Evolutionary conservation across 2,329 filamentous ascomycete species (phyloP), one percentile per base, ranked within the genome.

Genomic region (Colletotrichum sp.): DNA sequence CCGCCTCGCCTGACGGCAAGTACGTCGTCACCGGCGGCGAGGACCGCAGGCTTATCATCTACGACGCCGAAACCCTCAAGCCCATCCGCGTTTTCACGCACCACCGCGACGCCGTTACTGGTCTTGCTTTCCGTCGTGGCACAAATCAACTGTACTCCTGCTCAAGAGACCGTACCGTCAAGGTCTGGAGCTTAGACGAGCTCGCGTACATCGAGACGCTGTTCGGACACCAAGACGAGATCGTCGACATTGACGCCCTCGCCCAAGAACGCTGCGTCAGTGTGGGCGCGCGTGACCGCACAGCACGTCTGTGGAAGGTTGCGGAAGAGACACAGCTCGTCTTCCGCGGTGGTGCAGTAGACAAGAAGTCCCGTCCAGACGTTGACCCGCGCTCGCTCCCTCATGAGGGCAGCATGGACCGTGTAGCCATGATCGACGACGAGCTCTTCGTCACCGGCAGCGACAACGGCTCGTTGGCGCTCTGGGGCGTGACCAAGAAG

Each of bases 401-500:
- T n/a, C 87, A 89, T 80, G 90, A 98, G 84, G 96, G 96, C 71
- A 98, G 94, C 82, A 96, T 98, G 85, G 97, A 99, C 85, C 93
- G 96, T 77, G 92, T 99, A 30, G 94, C 96, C 75, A 95, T 98
- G 88, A 91, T 99, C 81, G 97, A 94, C 85, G 96, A 94, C 81
- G 93, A 93, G 82, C 94, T 93, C 26, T 99, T 99, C 82, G 93
- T 99, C 77, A 99, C 97, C 0, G 97, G 96, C 26, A 95, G 95
- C 75, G 96, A 99, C 86, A 98, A 97, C 80, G 97, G 97, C 69
- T 91, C 93, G 7, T 88, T 99, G 68, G 93, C 93, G 1, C 90
- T 99, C 15, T 99, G 96, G 96, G 95, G 93, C 77, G 89, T 96
- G 26, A 91, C 96, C 83, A 98, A 98, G 88, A 99, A 99, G 90